Conservation (phyloP, 306 rosid genomes). For the Lathyrus oleraceus region DNA sequence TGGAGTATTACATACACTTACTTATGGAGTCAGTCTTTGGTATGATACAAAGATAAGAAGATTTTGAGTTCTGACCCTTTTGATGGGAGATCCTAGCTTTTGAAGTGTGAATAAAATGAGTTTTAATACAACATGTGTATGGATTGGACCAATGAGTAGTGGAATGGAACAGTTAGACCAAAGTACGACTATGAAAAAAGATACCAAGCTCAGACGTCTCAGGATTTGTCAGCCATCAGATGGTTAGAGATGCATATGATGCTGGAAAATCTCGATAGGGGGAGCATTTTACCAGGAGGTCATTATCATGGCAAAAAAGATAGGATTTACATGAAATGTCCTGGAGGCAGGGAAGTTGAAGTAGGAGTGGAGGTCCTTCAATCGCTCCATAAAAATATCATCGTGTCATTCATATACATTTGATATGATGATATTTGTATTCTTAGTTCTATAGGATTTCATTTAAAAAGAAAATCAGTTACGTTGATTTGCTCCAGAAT, state of each 20-base stretch:
- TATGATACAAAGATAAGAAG: conserved; percentile 49
- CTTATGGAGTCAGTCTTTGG: conserved; percentile 37
- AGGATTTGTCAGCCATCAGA: conserved; percentile 98
- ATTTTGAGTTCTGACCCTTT: conserved; percentile 71
- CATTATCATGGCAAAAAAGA: conserved; percentile 76
- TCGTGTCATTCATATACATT: no score
- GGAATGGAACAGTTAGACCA: no score
- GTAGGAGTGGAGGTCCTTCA: conserved; percentile 39
- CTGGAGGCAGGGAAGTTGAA: conserved; percentile 99
- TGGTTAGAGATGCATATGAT: conserved; percentile 98
- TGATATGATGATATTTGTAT: no score
- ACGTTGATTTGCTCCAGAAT: no score
- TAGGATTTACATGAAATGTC: conserved; percentile 95
- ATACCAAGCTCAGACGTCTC: no score
- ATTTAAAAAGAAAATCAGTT: no score
- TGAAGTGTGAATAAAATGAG: conserved; percentile 44
- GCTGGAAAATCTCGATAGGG: conserved; percentile 88
- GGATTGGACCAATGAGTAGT: no score
- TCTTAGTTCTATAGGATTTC: no score
- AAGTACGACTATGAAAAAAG: no score
- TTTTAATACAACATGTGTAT: no score
- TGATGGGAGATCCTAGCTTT: conserved; percentile 52
- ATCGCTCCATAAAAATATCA: no score
- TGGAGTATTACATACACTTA: conserved; percentile 17
- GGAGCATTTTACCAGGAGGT: conserved; percentile 62